These are phyloP conservation scores for Paramarasmius palmivorus DNA, from an alignment of 1,284 basidiomycete species.

Conservation along the genomic window DNA sequence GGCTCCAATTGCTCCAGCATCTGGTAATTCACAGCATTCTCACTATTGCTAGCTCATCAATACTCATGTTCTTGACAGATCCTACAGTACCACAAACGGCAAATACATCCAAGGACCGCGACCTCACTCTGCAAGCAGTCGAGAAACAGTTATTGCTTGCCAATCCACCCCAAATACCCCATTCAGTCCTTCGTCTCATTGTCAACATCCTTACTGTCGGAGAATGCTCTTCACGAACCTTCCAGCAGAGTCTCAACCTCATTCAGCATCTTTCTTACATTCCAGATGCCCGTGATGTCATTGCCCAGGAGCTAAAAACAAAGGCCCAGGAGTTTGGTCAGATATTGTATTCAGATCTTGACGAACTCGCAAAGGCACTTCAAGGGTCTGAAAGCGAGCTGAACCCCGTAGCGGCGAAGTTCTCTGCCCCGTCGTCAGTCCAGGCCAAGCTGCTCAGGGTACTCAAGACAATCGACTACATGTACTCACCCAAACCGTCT, in stretches of 20 bases:
- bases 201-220: conserved; percentile 93
- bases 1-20: background rate
- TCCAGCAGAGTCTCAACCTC: conserved; percentile 86
- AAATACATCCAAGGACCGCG: conserved; percentile 19
- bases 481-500: conserved; percentile 74
- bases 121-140: conserved; percentile 35
- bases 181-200: conserved; percentile 79
- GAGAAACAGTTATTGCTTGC: conserved; percentile 70
- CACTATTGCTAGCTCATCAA: background rate
- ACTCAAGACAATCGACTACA: conserved; percentile 94
- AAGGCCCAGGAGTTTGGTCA: conserved; percentile 88
- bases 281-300: conserved; percentile 83
- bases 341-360: conserved; percentile 72
- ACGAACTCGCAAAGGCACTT: conserved; percentile 70
- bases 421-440: conserved; percentile 88
- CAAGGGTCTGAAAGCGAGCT: conserved; percentile 54
- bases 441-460: conserved; percentile 93
- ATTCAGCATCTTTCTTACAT: conserved; percentile 90
- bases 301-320: conserved; percentile 82
- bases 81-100: conserved; percentile 30
- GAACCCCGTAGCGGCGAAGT: conserved; percentile 77
- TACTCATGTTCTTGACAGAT: conserved; percentile 7
- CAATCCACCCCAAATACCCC: conserved; percentile 81
- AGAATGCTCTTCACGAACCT: conserved; percentile 93
- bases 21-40: background rate